phyloP scores from a whole-genome alignment of 192 early-diverging fungal species.

The Backusella circina region DNA sequence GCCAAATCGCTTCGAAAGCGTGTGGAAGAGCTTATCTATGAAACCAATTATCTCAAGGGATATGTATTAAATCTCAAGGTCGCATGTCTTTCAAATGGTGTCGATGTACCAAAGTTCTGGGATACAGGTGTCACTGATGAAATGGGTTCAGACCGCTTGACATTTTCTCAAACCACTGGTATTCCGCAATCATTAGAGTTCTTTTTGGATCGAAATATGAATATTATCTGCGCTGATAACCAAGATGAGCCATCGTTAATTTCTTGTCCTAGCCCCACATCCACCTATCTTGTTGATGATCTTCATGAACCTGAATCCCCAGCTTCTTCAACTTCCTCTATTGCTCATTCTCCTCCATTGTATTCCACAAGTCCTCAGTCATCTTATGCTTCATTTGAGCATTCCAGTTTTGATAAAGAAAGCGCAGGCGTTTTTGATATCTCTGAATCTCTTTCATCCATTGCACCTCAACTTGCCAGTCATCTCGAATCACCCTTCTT shows the following conservation, averaged over 20 bases:
- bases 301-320: background rate
- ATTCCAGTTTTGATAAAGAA: background rate
- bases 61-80: conserved; percentile 31
- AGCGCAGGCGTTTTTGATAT: background rate
- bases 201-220: background rate
- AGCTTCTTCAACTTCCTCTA: background rate
- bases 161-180: background rate
- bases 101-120: conserved; percentile 30
- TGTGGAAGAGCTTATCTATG: conserved; percentile 36
- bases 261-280: background rate
- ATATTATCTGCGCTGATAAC: background rate
- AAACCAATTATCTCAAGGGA: conserved; percentile 42
- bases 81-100: conserved; percentile 21
- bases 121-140: conserved; percentile 1
- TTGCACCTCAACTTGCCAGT: conserved; percentile 20
- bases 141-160: background rate
- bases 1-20: conserved; percentile 34
- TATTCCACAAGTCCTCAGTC: conserved; percentile 3
- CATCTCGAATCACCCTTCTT: conserved; percentile 24
- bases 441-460: background rate
- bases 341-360: background rate
- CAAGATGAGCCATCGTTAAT: background rate
- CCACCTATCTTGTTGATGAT: background rate
- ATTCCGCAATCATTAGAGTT: conserved; percentile 1
- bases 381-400: background rate